Base-by-base conservation (phyloP, 75 land plant species). In the Adiantum capillusveneris region DNA sequence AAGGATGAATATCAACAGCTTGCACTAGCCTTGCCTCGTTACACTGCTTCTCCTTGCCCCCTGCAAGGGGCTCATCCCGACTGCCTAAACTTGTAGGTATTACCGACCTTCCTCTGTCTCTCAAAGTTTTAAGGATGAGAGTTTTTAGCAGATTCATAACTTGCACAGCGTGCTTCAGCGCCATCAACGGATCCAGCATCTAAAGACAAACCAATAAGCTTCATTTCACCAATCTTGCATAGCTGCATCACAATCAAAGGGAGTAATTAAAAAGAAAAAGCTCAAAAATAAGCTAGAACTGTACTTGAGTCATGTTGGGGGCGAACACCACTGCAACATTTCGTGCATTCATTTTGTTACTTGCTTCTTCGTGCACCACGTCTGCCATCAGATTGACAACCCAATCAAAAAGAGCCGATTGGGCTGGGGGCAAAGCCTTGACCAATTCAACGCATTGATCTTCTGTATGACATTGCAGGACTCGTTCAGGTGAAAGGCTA, bases 261-360 rank as follows among this genome's bases (percentile, higher is more conserved):
- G 43, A 41, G 14, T 14, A 41, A 14, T 41, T 41, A 41, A 41
- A 41, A 9, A 9, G 12, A 9, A 9, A 14, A 41, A 41, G 43
- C 43, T 41, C n/a, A n/a, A n/a, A n/a, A n/a, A n/a, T n/a, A n/a
- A n/a, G n/a, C n/a, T 14, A 41, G 9, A 14, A 14, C 9, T 9
- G 14, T 41, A 85, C 95, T 70, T 89, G 89, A 6, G 89, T 89
- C 95, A 89, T 89, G 75, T 89, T 89, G 18, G 95, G 95, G 1
- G 95, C 95, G 56, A 89, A 89, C 19, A 89, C 89, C 89, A 85
- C 82, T 0, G 89, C 95, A n/a, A 89, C 67, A 63, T 89, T 89
- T 34, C 86, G 79, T 13, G 95, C 86, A 59, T 89, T 89, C 95
- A 89, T 89, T 68, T 89, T 89, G 53, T 85, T 89, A 39, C 44